phyloP scores from a whole-genome alignment of 306 rosid genomes.

The Carpinus fangiana region DNA sequence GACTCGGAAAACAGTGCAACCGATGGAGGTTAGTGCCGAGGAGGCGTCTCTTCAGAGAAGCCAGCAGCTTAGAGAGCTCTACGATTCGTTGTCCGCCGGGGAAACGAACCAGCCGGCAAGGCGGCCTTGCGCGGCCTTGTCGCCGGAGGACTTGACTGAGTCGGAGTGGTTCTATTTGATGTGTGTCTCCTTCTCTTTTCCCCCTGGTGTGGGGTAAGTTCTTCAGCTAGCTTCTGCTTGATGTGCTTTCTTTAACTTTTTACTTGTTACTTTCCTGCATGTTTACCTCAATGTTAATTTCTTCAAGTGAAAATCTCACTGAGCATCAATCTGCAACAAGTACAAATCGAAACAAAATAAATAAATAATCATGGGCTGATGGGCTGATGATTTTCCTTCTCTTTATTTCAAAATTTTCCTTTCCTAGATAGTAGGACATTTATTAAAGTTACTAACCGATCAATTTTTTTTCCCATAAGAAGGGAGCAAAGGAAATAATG shows the following conservation, averaged over 20 bases:
- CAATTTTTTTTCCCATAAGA: slow-evolving; percentile 14
- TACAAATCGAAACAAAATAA: background rate
- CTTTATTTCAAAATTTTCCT: slow-evolving; percentile 12
- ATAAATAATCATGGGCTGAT: slow-evolving; percentile 8
- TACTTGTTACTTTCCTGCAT: background rate
- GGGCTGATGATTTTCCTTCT: background rate
- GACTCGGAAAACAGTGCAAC: slow-evolving; percentile 89
- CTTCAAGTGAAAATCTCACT: slow-evolving; percentile 10
- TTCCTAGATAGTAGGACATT: slow-evolving; percentile 8
- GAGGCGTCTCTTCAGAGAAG: slow-evolving; percentile 84
- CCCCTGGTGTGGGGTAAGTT: slow-evolving; percentile 86
- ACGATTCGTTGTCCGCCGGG: slow-evolving; percentile 70
- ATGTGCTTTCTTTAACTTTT: background rate
- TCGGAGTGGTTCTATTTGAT: slow-evolving; percentile 98
- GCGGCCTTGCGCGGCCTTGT: slow-evolving; percentile 82
- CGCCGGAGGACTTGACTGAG: slow-evolving; percentile 94
- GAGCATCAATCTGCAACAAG: background rate
- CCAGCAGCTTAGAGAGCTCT: slow-evolving; percentile 92
- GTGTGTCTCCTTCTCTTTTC: slow-evolving; percentile 92
- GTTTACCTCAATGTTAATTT: background rate
- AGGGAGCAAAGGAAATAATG: background rate
- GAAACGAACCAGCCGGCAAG: slow-evolving; percentile 77
- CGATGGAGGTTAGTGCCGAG: slow-evolving; percentile 82
- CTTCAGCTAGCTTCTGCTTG: background rate
- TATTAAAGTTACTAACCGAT: slow-evolving; percentile 3